These are phyloP conservation scores for Eucalyptus pumila DNA, from an alignment of 345 rosid genomes.

Conservation along the genomic window DNA sequence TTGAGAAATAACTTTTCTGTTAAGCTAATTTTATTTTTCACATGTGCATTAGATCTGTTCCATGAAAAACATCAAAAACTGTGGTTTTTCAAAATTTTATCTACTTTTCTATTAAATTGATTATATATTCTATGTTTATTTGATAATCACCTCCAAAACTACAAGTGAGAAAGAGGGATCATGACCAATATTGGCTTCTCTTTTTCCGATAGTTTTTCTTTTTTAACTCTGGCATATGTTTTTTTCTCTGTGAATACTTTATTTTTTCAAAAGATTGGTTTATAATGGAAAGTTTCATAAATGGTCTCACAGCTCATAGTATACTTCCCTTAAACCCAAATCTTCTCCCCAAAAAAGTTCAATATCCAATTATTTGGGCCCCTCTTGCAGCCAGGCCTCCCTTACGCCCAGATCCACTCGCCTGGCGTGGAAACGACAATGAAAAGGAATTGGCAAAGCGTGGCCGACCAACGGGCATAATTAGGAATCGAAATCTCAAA, in stretches of 20 bases:
- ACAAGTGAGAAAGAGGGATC: background rate
- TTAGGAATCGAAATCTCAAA: too few species aligned
- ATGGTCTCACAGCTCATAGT: accelerated
- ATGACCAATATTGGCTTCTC: background rate
- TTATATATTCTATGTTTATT: too few species aligned
- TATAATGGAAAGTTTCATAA: background rate
- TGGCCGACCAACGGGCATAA: too few species aligned
- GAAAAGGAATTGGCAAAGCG: background rate
- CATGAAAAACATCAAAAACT: background rate
- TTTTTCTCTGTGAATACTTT: background rate
- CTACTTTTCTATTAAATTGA: too few species aligned
- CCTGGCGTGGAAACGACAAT: background rate
- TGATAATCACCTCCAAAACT: background rate
- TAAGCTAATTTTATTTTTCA: background rate
- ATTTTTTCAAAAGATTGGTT: too few species aligned
- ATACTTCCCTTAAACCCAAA: background rate
- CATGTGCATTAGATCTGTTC: background rate
- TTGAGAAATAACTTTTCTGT: too few species aligned
- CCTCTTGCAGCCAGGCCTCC: background rate
- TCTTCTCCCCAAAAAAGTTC: background rate
- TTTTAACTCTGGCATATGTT: background rate
- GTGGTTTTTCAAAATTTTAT: too few species aligned
- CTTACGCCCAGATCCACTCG: background rate
- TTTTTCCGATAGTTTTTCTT: too few species aligned
- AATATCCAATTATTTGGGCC: background rate